phyloP scores from a whole-genome alignment of 2,329 filamentous ascomycete genomes.

The Fusarium torulosum region DNA sequence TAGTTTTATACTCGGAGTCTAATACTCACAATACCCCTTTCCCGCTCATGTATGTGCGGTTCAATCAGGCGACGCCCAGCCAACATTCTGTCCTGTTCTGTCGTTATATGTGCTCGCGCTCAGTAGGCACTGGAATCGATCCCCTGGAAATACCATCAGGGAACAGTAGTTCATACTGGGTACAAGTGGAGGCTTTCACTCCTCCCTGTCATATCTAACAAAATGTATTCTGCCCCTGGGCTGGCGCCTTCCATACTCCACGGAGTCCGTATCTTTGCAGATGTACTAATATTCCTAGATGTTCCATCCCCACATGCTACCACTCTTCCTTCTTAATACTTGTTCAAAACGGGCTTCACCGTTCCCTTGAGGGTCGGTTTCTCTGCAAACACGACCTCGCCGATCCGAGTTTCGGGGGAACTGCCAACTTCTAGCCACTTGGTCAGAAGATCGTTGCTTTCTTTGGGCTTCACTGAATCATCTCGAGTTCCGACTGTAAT shows the following conservation, averaged over 20 bases:
- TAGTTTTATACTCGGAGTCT: conserved; percentile 5
- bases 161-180: not conserved
- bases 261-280: not conserved
- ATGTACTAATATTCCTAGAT: not conserved
- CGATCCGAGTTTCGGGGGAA: conserved; percentile 58
- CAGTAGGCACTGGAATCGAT: not conserved
- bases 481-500: conserved; percentile 89
- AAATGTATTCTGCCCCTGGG: not conserved
- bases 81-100: not conserved
- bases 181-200: not conserved
- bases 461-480: conserved; percentile 84
- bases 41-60: conserved; percentile 1
- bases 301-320: not conserved
- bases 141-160: not conserved
- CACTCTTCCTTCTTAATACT: conserved; percentile 49
- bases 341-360: conserved; percentile 63
- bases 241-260: not conserved
- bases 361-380: conserved; percentile 62
- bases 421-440: conserved; percentile 75
- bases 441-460: conserved; percentile 88
- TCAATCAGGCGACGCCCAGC: not conserved
- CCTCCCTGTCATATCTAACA: not conserved
- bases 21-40: conserved; percentile 35
- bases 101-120: not conserved
- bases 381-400: conserved; percentile 63